Evolutionary conservation across 192 early-diverging fungal species (phyloP).

Genomic region (Glomus cerebriforme): DNA sequence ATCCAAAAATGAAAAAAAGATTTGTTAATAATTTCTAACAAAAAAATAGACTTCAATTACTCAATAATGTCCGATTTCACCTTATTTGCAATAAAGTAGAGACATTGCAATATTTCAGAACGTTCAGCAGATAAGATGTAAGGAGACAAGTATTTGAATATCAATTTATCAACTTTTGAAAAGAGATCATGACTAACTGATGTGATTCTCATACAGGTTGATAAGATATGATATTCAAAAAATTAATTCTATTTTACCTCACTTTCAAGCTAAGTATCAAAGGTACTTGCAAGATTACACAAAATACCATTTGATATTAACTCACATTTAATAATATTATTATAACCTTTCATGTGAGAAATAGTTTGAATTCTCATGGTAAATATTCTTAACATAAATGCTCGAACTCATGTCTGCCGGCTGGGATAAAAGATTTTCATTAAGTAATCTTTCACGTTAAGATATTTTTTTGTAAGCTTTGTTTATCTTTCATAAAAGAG

Average conservation of each 20-base stretch:
- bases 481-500: neutral
- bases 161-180: neutral
- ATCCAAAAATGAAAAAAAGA: too few relatives aligned
- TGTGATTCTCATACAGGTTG: too few relatives aligned
- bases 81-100: too few relatives aligned
- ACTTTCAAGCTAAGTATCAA: neutral
- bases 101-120: too few relatives aligned
- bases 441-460: neutral
- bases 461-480: neutral
- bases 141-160: neutral
- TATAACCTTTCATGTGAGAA: neutral
- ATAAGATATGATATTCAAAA: conserved; percentile 8
- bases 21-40: too few relatives aligned
- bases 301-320: neutral
- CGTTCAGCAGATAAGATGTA: too few relatives aligned
- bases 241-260: neutral
- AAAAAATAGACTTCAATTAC: too few relatives aligned
- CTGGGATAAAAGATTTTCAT: neutral
- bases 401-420: neutral
- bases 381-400: neutral
- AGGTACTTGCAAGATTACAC: neutral
- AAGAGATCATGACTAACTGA: neutral
- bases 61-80: too few relatives aligned
- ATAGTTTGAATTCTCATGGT: neutral
- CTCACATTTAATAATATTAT: conserved; percentile 4